phyloP scores from a whole-genome alignment of 2,329 filamentous ascomycete species.

The Colletotrichum cereale region DNA sequence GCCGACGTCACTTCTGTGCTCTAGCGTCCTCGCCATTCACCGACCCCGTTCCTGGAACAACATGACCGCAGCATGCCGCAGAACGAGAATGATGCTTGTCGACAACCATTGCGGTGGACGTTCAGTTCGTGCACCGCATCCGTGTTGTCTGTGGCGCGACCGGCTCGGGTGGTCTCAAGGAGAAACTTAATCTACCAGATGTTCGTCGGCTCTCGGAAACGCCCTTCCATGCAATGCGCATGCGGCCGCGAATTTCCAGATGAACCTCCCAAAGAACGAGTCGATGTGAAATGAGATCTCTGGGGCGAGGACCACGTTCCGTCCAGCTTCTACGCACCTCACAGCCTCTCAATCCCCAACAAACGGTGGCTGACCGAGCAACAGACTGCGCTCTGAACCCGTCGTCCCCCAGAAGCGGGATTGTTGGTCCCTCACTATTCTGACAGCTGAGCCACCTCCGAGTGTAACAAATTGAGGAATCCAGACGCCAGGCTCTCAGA shows the following conservation, averaged over 20 bases:
- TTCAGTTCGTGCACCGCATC: not conserved
- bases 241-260: constrained; percentile 23
- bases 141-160: constrained; percentile 1
- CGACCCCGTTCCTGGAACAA: not conserved
- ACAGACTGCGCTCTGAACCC: not conserved
- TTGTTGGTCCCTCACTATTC: not conserved
- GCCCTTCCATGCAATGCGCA: constrained; percentile 7
- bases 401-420: not conserved
- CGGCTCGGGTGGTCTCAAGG: not conserved
- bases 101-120: not conserved
- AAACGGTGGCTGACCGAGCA: not conserved
- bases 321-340: constrained; percentile 1
- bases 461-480: not conserved
- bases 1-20: constrained; percentile 32
- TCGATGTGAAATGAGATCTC: constrained; percentile 4
- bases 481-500: not conserved
- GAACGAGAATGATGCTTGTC: constrained; percentile 29
- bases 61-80: constrained; percentile 3
- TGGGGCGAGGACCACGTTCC: not conserved
- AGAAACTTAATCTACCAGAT: not conserved
- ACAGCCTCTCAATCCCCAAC: not conserved
- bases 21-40: constrained; percentile 19
- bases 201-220: not conserved
- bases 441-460: not conserved
- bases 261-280: constrained; percentile 14